These are phyloP conservation scores for Kregervanrija fluxuum DNA, from an alignment of 805 yeast species.

Conservation along the genomic window DNA sequence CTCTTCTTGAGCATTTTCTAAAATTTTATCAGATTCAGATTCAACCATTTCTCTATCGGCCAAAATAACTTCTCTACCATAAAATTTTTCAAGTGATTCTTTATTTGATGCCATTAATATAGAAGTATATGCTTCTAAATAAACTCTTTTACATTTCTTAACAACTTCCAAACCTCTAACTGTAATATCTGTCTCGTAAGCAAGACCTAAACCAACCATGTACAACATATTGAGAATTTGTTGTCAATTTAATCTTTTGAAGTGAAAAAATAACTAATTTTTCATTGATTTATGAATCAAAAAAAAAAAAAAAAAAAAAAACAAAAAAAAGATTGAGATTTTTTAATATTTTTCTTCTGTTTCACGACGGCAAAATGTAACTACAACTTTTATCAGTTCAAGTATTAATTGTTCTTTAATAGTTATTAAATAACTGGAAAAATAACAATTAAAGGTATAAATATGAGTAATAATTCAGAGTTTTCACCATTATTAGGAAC, in stretches of 20 bases:
- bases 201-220: constrained; percentile 84
- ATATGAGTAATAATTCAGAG: not conserved
- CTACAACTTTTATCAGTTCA: too few relatives aligned
- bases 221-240: constrained; percentile 54
- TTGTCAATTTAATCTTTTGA: not conserved
- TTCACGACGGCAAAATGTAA: too few relatives aligned
- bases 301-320: too few relatives aligned
- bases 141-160: constrained; percentile 79
- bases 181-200: constrained; percentile 84
- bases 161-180: constrained; percentile 89
- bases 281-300: not conserved
- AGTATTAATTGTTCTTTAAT: too few relatives aligned
- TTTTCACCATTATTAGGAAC: constrained; percentile 11
- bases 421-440: not conserved
- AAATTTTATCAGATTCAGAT: constrained; percentile 74
- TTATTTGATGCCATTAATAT: constrained; percentile 89
- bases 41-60: constrained; percentile 97
- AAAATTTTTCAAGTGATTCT: constrained; percentile 67
- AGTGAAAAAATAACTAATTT: not conserved
- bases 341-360: too few relatives aligned
- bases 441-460: too few relatives aligned
- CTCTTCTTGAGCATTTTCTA: constrained; percentile 66
- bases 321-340: too few relatives aligned
- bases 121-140: constrained; percentile 91
- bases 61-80: constrained; percentile 75